These are phyloP conservation scores for Paramecium octaurelia DNA, from an alignment of 73 alveolate genomes.

Conservation along the genomic window DNA sequence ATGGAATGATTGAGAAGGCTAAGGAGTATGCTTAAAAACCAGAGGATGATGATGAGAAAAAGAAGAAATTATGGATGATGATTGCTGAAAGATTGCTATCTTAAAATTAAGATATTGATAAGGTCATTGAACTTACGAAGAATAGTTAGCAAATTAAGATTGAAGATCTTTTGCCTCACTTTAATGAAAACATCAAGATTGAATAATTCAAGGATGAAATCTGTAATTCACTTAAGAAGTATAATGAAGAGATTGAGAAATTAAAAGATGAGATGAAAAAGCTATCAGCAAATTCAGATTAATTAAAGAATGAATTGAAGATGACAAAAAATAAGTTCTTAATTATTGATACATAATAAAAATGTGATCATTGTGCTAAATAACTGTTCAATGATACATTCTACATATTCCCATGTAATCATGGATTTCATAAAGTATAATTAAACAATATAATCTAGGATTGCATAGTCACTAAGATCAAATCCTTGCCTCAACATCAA, in stretches of 20 bases:
- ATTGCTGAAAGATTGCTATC: slow-evolving; percentile 84
- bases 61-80: slow-evolving; percentile 93
- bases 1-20: slow-evolving; percentile 87
- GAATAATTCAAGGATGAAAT: slow-evolving; percentile 93
- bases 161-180: slow-evolving; percentile 94
- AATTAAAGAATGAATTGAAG: slow-evolving; percentile 85
- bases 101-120: slow-evolving; percentile 75
- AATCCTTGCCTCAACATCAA: slow-evolving; percentile 21
- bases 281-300: slow-evolving; percentile 88
- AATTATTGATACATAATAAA: slow-evolving; percentile 77
- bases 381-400: slow-evolving; percentile 73
- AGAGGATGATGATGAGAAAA: slow-evolving; percentile 76
- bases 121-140: slow-evolving; percentile 85
- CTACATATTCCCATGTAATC: slow-evolving; percentile 89
- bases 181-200: slow-evolving; percentile 92
- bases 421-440: slow-evolving; percentile 86
- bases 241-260: slow-evolving; percentile 87
- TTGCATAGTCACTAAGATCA: slow-evolving; percentile 69
- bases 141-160: slow-evolving; percentile 87
- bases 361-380: slow-evolving; percentile 79
- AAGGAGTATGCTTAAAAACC: slow-evolving; percentile 91
- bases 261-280: slow-evolving; percentile 87
- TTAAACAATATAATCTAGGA: slow-evolving; percentile 15
- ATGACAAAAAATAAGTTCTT: slow-evolving; percentile 87
- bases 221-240: slow-evolving; percentile 90